These are phyloP conservation scores for Porphyra umbilicalis DNA, from an alignment of 31 red algal genomes.

Conservation along the genomic window DNA sequence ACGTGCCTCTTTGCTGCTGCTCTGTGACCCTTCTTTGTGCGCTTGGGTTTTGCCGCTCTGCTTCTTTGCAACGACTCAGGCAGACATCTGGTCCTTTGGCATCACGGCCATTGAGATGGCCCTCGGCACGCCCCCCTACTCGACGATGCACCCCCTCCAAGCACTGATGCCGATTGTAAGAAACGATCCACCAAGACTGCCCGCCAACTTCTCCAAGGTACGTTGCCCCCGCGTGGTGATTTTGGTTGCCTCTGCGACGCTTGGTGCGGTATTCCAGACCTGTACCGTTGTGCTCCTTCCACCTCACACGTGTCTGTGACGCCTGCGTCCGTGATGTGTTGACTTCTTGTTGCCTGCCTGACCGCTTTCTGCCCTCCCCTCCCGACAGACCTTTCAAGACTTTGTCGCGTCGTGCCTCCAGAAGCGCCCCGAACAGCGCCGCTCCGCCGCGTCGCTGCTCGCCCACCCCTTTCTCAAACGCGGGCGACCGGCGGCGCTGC, in stretches of 20 bases:
- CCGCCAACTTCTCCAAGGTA: constrained; percentile 54
- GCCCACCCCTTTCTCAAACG: constrained; percentile 59
- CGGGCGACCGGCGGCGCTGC: constrained; percentile 36
- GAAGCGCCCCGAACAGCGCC: constrained; percentile 61
- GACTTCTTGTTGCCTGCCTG: not conserved
- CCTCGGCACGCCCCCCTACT: constrained; percentile 70
- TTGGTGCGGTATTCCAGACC: too few relatives aligned
- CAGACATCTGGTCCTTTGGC: constrained; percentile 95
- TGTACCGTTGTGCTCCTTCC: too few relatives aligned
- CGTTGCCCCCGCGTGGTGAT: not conserved
- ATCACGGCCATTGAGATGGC: constrained; percentile 89
- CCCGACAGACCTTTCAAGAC: constrained; percentile 33
- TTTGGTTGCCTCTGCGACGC: not conserved
- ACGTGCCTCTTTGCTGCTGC: too few relatives aligned
- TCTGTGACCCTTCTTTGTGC: too few relatives aligned
- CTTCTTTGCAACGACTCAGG: too few relatives aligned
- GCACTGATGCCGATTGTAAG: constrained; percentile 77
- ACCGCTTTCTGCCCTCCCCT: not conserved
- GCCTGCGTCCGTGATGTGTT: too few relatives aligned
- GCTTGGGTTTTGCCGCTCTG: too few relatives aligned
- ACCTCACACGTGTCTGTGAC: too few relatives aligned
- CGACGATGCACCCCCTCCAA: constrained; percentile 76
- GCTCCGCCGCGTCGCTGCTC: constrained; percentile 57
- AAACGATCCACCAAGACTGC: constrained; percentile 63
- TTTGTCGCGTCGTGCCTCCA: constrained; percentile 71